Percentiles rank a stretch among this genome's conserved stretches.
These are phyloP conservation scores for Dunaliella sp. DNA, from an alignment of 139 green algal species.

Conservation along the genomic window DNA sequence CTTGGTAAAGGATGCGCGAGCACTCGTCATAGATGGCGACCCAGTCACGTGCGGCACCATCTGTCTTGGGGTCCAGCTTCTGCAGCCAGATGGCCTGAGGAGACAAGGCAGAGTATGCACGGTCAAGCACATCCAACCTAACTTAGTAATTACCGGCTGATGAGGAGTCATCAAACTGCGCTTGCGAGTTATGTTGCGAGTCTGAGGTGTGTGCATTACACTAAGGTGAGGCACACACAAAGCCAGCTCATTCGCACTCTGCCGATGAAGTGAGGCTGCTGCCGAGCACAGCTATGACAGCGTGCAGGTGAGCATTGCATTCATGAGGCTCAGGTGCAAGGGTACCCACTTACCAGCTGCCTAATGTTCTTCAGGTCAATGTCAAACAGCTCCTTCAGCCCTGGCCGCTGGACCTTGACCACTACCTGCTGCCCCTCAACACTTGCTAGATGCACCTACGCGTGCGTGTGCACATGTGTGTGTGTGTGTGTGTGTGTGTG, in stretches of 20 bases:
- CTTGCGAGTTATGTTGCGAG: too few relatives aligned
- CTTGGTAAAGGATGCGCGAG: slow-evolving; percentile 92
- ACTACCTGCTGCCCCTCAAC: slow-evolving; percentile 81
- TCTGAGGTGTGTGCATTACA: not conserved
- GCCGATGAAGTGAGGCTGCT: too few relatives aligned
- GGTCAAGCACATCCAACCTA: too few relatives aligned
- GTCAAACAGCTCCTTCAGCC: slow-evolving; percentile 86
- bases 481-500: not conserved
- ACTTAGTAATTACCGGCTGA: too few relatives aligned
- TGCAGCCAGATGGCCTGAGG: slow-evolving; percentile 63
- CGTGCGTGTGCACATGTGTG: not conserved
- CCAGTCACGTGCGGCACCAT: slow-evolving; percentile 97
- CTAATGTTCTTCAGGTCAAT: slow-evolving; percentile 88
- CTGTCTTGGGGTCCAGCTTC: slow-evolving; percentile 90
- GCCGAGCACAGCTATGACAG: too few relatives aligned
- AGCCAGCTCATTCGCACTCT: too few relatives aligned
- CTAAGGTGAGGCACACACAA: not conserved
- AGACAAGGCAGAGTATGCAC: too few relatives aligned
- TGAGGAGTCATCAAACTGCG: too few relatives aligned
- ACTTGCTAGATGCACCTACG: slow-evolving; percentile 80
- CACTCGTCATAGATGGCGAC: slow-evolving; percentile 99
- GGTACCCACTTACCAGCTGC: slow-evolving; percentile 33
- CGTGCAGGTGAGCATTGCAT: too few relatives aligned
- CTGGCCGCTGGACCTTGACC: slow-evolving; percentile 97
- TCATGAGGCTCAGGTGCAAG: too few relatives aligned